Evolutionary conservation across 495 filamentous ascomycete genomes (phyloP), one percentile per base, ranked within the genome.

Genomic region (Penicillium ucsense): DNA sequence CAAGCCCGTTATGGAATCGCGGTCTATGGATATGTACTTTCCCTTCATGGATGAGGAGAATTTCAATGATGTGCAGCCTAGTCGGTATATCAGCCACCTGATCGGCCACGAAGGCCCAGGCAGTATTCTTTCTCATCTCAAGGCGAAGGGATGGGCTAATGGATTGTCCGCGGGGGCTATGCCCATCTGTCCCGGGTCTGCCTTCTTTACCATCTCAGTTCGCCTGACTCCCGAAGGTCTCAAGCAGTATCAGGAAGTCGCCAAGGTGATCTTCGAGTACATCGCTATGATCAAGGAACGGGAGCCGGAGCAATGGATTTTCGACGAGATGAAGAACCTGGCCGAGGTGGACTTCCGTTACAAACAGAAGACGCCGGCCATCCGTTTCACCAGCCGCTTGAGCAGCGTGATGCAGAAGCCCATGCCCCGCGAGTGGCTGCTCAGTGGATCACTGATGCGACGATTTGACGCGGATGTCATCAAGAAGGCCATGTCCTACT

Each of bases 81-180:
- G 86, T 53, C 80, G 88, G 34, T 99, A 97, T 60, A 78, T 95
- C 53, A 86, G 85, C 57, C 92, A 99, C 59, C 65, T 99, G 39
- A 90, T 99, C 52, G 92, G 92, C 9, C 94, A 99, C 52, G 92
- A 99, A 65, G 92, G 92, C 1, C 92, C 92, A 6, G 92, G 92
- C 3, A 96, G 92, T 68, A 90, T 99, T 53, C 80, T 99, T 63
- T 83, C 92, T 1, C 90, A 95, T 62, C 78, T 95, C 61, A 99
- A 97, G 67, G 83, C 80, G 27, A 95, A 94, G 64, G 92, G 94
- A 38, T 97, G 89, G 94, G 89, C 85, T 7, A 95, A 94, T 67
- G 82, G 81, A 3, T 70, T 99, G 8, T 83, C 81, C 49, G 87
- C 91, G 45, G 92, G 91, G 35, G 74, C 79, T 27, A 82, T 80